Base-by-base conservation (phyloP, 345 rosid species). In the Alliaria petiolata region DNA sequence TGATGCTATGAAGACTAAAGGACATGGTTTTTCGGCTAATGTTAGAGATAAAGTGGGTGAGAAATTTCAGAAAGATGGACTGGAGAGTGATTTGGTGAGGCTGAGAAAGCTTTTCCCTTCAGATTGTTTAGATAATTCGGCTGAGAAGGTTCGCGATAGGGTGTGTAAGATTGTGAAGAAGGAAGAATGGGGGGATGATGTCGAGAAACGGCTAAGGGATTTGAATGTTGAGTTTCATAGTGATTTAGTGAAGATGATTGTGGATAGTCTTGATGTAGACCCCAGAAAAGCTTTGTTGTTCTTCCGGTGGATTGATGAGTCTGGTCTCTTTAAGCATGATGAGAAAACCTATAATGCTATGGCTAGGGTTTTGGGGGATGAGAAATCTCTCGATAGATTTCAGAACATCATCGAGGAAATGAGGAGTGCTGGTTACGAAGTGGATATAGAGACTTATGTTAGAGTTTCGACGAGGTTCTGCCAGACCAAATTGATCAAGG, bases 271-370 rank as follows among this genome's bases (percentile, higher is more conserved):
- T 70, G 89, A 76, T n/a, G 77, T 79, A 5, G 95, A 87, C 52
- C 96, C 97, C 0, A 75, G 66, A 34, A 91, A 93, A 83, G 90
- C 91, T 1, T 77, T 91, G 76, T 74, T 89, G 65, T 86, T 86
- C 67, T 93, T 93, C 67, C 71, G 96, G 77, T 93, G 98, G 98
- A 57, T 83, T 17, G 83, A 87, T 81, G 97, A 91, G 78, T 67
- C 82, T 81, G 83, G 81, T 36, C 59, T 81, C 28, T 78, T 70
- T 71, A 84, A 82, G 78, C 95, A 83, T 52, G 85, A 87, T 75
- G 81, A 76, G 69, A 39, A 49, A 46, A 93, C 84, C 11, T 91
- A 86, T 68, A 93, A 93, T 83, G 85, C 87, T 22, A 69, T 93
- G 61, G 93, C 93, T 6, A 78, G 81, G 71, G 81, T 88, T 55